These are phyloP conservation scores for Saprolegnia diclina DNA, from an alignment of 352 stramenopile genomes.

Conservation along the genomic window DNA sequence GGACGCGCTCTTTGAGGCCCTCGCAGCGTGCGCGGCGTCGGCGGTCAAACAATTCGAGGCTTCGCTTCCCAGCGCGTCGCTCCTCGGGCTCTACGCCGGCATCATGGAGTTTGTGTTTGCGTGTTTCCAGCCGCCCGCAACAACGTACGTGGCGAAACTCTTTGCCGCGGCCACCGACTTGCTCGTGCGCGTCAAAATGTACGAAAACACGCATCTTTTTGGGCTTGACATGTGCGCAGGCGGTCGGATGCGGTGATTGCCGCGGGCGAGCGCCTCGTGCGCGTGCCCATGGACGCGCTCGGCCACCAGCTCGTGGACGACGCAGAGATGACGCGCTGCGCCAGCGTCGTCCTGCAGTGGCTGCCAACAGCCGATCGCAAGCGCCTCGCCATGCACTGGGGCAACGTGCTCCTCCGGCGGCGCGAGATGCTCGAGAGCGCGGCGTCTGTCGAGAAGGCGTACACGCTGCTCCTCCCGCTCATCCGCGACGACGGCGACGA, in stretches of 20 bases:
- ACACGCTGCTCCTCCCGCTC: constrained; percentile 86
- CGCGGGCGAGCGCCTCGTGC: constrained; percentile 6
- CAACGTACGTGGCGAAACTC: not conserved
- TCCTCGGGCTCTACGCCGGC: constrained; percentile 13
- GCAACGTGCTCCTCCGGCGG: constrained; percentile 41
- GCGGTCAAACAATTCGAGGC: not conserved
- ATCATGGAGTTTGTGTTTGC: constrained; percentile 18
- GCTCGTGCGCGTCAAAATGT: constrained; percentile 21
- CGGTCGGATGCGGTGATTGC: constrained; percentile 19
- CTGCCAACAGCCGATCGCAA: constrained; percentile 39
- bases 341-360: constrained; percentile 15
- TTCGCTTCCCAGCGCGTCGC: constrained; percentile 18
- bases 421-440: constrained; percentile 35
- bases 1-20: constrained; percentile 14
- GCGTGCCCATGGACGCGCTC: constrained; percentile 21
- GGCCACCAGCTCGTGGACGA: constrained; percentile 37
- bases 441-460: constrained; percentile 47
- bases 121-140: constrained; percentile 5
- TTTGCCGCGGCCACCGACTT: constrained; percentile 13
- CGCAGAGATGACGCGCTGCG: not conserved
- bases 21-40: not conserved
- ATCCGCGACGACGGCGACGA: constrained; percentile 73
- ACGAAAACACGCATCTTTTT: not conserved
- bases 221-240: not conserved
- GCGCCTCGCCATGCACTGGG: constrained; percentile 42